Evolutionary conservation across 108 stramenopile genomes (phyloP).

Genomic region (Cyclotella distinguenda): DNA sequence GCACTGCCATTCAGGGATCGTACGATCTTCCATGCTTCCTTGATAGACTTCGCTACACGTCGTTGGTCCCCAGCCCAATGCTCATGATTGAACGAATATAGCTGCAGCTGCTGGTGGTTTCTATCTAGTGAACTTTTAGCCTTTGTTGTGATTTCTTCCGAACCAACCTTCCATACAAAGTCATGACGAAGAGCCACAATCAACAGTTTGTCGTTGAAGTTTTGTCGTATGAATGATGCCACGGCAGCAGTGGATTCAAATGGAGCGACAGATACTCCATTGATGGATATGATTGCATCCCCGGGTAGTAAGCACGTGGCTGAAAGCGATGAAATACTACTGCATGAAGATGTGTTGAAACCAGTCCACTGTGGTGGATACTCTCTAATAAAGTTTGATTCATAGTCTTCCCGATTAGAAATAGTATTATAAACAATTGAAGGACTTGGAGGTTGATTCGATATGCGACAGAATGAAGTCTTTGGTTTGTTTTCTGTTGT

Average conservation of each 20-base stretch:
- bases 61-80: neutral
- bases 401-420: slow-evolving; percentile 1
- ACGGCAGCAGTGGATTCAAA: slow-evolving; percentile 12
- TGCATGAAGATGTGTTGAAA: neutral
- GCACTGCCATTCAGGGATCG: neutral
- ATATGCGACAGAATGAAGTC: slow-evolving; percentile 21
- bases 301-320: slow-evolving; percentile 17
- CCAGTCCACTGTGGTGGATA: slow-evolving; percentile 14
- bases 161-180: slow-evolving; percentile 22
- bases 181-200: slow-evolving; percentile 30
- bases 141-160: slow-evolving; percentile 8
- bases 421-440: slow-evolving; percentile 12
- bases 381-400: slow-evolving; percentile 2
- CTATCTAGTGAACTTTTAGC: neutral
- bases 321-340: neutral
- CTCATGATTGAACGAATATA: neutral
- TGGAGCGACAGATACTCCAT: slow-evolving; percentile 25
- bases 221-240: slow-evolving; percentile 24
- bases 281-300: slow-evolving; percentile 45
- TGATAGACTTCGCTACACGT: neutral
- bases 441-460: slow-evolving; percentile 15
- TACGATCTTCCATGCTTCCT: slow-evolving; percentile 1
- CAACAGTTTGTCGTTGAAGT: slow-evolving; percentile 16
- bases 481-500: neutral
- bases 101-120: neutral